Evolutionary conservation across 2,329 filamentous ascomycete genomes (phyloP).

Genomic region (Tympanopsis confertula): DNA sequence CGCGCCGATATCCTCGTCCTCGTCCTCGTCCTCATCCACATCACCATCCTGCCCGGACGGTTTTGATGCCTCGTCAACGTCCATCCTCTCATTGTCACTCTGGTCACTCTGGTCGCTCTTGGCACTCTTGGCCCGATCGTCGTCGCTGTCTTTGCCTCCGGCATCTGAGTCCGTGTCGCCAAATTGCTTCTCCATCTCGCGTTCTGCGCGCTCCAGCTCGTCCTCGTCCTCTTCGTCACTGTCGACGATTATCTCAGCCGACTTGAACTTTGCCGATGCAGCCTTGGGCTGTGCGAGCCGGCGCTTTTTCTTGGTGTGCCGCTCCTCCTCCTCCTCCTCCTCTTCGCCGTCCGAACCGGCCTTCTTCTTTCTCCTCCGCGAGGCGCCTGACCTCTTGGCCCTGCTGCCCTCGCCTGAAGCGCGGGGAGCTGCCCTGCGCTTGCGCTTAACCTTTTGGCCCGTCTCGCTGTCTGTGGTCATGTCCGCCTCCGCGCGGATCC

Average conservation of each 20-base stretch:
- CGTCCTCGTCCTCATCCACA: slow-evolving; percentile 33
- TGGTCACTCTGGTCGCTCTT: slow-evolving; percentile 33
- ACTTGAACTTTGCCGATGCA: slow-evolving; percentile 69
- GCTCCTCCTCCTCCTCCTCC: slow-evolving; percentile 46
- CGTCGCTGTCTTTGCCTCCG: slow-evolving; percentile 8
- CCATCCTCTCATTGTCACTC: slow-evolving; percentile 22
- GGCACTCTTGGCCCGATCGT: slow-evolving; percentile 10
- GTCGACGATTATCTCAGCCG: slow-evolving; percentile 70
- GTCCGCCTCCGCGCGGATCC: slow-evolving; percentile 59
- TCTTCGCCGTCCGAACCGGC: slow-evolving; percentile 32
- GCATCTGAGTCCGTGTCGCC: slow-evolving; percentile 3
- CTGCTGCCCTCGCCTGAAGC: slow-evolving; percentile 5
- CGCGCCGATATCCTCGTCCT: slow-evolving; percentile 34
- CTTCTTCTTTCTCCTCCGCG: slow-evolving; percentile 48
- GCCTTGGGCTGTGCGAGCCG: neutral
- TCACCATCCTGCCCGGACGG: slow-evolving; percentile 8
- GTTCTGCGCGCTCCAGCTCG: slow-evolving; percentile 28
- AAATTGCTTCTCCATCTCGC: slow-evolving; percentile 17
- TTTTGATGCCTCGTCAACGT: slow-evolving; percentile 4
- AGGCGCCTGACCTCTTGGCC: slow-evolving; percentile 27
- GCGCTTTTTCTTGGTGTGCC: slow-evolving; percentile 29
- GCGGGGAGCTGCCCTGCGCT: slow-evolving; percentile 43
- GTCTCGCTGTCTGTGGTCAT: slow-evolving; percentile 73
- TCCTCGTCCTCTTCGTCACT: slow-evolving; percentile 48
- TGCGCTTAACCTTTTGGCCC: slow-evolving; percentile 69